Percentiles rank a stretch among this genome's conserved stretches.
Conservation (phyloP, 2,329 filamentous ascomycete genomes). For the Ophiocordyceps camponoti-saundersi region DNA sequence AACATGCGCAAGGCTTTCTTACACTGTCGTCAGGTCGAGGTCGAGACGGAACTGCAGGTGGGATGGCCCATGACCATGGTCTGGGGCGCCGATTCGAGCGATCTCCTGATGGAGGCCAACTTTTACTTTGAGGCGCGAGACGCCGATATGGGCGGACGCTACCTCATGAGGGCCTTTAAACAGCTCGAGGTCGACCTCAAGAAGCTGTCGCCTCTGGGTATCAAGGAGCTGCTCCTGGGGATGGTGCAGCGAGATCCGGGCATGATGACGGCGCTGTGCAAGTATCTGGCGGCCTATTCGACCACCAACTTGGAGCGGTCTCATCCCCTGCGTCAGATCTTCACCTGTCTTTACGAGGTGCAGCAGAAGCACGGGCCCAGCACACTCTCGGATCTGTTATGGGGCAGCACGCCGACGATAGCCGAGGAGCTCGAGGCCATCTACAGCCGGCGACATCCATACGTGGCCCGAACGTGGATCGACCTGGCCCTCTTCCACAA, state of each 20-base stretch:
- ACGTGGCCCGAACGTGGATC: slow-evolving; percentile 23
- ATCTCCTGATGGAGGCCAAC: slow-evolving; percentile 25
- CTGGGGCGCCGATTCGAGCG: slow-evolving; percentile 26
- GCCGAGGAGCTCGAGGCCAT: slow-evolving; percentile 27
- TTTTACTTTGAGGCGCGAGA: slow-evolving; percentile 23
- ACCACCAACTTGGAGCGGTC: slow-evolving; percentile 24
- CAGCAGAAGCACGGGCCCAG: slow-evolving; percentile 25
- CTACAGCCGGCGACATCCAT: slow-evolving; percentile 24
- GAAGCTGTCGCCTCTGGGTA: slow-evolving; percentile 24
- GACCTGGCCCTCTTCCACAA: slow-evolving; percentile 23
- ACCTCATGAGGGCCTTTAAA: slow-evolving; percentile 24
- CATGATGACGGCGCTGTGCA: slow-evolving; percentile 27
- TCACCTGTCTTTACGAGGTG: slow-evolving; percentile 24
- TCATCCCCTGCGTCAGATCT: slow-evolving; percentile 25
- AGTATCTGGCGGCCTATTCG: slow-evolving; percentile 25
- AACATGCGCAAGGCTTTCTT: slow-evolving; percentile 27
- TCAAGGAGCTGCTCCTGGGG: slow-evolving; percentile 23
- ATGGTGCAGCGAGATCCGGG: slow-evolving; percentile 26
- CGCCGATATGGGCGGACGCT: slow-evolving; percentile 20
- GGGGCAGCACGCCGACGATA: slow-evolving; percentile 22
- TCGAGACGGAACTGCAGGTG: slow-evolving; percentile 18
- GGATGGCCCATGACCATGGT: slow-evolving; percentile 24
- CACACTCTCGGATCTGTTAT: slow-evolving; percentile 24
- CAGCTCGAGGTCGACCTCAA: slow-evolving; percentile 24
- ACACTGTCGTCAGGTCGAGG: slow-evolving; percentile 25